Evolutionary conservation across 345 rosid species (phyloP).

Genomic region (Raphanus raphanistrum): DNA sequence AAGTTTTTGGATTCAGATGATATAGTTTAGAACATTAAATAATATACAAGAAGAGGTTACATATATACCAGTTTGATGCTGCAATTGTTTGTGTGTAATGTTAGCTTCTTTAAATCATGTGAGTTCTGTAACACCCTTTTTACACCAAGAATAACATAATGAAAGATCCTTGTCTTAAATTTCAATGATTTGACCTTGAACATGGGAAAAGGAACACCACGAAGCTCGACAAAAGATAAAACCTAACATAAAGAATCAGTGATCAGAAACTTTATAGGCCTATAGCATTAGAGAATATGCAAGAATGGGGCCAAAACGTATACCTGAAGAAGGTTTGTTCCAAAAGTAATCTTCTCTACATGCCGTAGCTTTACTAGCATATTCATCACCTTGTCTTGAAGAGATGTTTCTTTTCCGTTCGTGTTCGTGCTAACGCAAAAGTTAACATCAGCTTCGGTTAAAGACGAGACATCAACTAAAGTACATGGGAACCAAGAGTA

Average conservation of each 20-base stretch:
- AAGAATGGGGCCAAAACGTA: too few species aligned
- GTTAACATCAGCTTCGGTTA: conserved; percentile 11
- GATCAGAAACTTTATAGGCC: not conserved
- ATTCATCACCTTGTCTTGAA: not conserved
- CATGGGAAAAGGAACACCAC: not conserved
- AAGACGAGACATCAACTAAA: conserved; percentile 4
- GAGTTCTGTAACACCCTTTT: conserved; percentile 8
- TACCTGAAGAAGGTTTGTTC: not conserved
- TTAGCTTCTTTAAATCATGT: not conserved
- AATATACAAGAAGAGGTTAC: too few species aligned
- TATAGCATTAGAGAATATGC: too few species aligned
- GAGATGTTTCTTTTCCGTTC: not conserved
- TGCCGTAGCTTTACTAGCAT: conserved; percentile 1
- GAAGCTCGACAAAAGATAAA: not conserved
- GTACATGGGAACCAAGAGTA: not conserved
- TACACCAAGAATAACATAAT: conserved; percentile 2
- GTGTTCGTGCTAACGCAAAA: not conserved
- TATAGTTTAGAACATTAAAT: too few species aligned
- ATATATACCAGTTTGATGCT: too few species aligned
- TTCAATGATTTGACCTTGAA: not conserved
- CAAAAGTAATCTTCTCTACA: conserved; percentile 9
- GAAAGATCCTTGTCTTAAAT: not conserved
- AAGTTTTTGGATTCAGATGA: too few species aligned
- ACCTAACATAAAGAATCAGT: not conserved
- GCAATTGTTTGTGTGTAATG: too few species aligned